phyloP scores from a whole-genome alignment of 768 basidiomycete species.

The Amyloporia xantha region DNA sequence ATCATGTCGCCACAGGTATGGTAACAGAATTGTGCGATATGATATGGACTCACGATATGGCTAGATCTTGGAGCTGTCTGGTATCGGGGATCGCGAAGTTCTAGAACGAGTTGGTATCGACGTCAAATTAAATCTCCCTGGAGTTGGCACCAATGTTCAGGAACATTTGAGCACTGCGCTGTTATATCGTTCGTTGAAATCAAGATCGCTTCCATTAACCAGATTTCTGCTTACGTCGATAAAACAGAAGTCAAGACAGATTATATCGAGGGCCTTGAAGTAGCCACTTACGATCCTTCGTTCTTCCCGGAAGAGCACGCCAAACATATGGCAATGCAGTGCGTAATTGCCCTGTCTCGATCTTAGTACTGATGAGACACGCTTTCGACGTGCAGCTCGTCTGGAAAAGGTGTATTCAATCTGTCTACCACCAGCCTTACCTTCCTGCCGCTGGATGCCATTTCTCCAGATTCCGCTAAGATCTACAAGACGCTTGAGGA shows the following conservation, averaged over 20 bases:
- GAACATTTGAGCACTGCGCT: conserved; percentile 12
- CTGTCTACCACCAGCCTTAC: conserved; percentile 1
- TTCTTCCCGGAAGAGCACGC: too few species aligned
- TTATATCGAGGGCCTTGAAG: conserved; percentile 4
- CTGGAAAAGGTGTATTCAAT: conserved; percentile 10
- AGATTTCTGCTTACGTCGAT: too few species aligned
- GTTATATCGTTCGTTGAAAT: conserved; percentile 2
- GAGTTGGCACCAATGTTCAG: conserved; percentile 59
- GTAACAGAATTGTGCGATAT: too few species aligned
- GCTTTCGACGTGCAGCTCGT: too few species aligned
- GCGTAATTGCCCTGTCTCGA: too few species aligned
- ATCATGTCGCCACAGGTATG: conserved; percentile 8
- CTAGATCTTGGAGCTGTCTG: conserved; percentile 33
- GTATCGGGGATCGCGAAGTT: conserved; percentile 52
- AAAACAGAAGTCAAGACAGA: conserved; percentile 12
- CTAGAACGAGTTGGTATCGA: conserved; percentile 43
- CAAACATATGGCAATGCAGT: conserved; percentile 20
- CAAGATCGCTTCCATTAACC: too few species aligned
- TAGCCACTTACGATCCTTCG: conserved; percentile 14
- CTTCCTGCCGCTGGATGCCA: neutral
- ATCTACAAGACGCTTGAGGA: neutral
- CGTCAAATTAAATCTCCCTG: conserved; percentile 56
- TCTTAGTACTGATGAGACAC: too few species aligned
- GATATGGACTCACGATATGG: neutral
- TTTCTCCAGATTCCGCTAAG: neutral